Evolutionary conservation across 2,329 filamentous ascomycete genomes (phyloP).

Genomic region (Nothophoma quercina): DNA sequence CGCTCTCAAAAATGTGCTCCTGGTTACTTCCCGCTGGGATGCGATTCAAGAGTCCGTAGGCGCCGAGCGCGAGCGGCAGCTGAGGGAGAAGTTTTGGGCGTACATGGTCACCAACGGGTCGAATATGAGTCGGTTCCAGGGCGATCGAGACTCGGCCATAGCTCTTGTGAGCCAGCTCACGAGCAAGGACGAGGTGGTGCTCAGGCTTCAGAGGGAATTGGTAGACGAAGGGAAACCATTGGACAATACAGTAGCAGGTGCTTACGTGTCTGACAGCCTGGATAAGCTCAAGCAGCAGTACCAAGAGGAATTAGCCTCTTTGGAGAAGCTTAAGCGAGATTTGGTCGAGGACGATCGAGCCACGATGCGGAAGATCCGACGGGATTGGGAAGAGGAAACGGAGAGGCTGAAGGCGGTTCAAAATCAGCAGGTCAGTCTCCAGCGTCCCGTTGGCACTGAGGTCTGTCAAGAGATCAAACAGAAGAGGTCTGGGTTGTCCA

Average conservation of each 20-base stretch:
- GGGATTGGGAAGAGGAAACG: slow-evolving; percentile 14
- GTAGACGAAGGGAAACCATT: neutral
- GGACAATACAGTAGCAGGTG: neutral
- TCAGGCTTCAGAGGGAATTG: neutral
- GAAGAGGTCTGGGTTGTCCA: slow-evolving; percentile 7
- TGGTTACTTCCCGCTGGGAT: neutral
- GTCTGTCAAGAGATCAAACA: slow-evolving; percentile 12
- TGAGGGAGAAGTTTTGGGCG: neutral
- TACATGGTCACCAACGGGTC: slow-evolving; percentile 1
- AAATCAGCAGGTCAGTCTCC: slow-evolving; percentile 12
- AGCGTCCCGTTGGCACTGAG: slow-evolving; percentile 13
- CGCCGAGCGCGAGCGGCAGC: neutral
- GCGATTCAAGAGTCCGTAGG: neutral
- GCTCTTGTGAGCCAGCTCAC: neutral
- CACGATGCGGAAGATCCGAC: slow-evolving; percentile 12
- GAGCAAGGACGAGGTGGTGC: neutral
- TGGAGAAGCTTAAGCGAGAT: slow-evolving; percentile 9
- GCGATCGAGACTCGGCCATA: neutral
- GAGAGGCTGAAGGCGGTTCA: slow-evolving; percentile 1
- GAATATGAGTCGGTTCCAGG: slow-evolving; percentile 2
- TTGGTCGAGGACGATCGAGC: slow-evolving; percentile 5
- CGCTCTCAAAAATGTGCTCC: slow-evolving; percentile 19
- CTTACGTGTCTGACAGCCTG: neutral
- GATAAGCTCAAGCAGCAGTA: neutral
- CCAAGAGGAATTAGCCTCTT: neutral